Evolutionary conservation across 192 early-diverging fungal species (phyloP).

Genomic region (Gryganskiella cystojenkinii): DNA sequence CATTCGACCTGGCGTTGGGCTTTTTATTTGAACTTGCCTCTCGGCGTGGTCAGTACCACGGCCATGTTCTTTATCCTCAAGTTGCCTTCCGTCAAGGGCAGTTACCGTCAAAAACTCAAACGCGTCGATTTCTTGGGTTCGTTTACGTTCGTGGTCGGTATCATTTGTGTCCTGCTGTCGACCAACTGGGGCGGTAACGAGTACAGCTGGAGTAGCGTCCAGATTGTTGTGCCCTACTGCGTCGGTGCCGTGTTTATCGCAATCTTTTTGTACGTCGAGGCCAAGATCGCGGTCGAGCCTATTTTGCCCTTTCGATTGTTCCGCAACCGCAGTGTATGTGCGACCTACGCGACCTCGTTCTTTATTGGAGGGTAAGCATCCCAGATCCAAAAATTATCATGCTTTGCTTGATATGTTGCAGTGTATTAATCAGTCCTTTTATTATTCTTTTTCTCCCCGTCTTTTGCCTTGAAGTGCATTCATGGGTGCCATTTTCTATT

Average conservation of each 20-base stretch:
- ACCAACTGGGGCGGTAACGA: conserved; percentile 60
- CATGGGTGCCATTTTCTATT: conserved; percentile 70
- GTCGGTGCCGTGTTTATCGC: conserved; percentile 61
- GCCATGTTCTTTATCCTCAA: conserved; percentile 22
- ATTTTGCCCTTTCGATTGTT: conserved; percentile 76
- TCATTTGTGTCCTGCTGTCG: conserved; percentile 45
- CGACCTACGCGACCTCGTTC: conserved; percentile 67
- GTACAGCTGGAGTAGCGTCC: conserved; percentile 73
- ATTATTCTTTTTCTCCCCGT: conserved; percentile 28
- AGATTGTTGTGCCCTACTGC: conserved; percentile 62
- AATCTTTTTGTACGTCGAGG: conserved; percentile 72
- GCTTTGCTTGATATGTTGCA: conserved; percentile 52
- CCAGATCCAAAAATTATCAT: background rate
- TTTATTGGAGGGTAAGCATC: conserved; percentile 65
- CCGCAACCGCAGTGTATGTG: conserved; percentile 67
- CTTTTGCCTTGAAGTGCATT: too few species aligned
- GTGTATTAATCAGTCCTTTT: conserved; percentile 44
- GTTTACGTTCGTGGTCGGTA: conserved; percentile 31
- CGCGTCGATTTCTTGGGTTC: conserved; percentile 51
- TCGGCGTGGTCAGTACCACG: conserved; percentile 24
- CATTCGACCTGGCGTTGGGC: conserved; percentile 56
- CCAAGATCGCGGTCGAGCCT: conserved; percentile 71
- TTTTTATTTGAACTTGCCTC: conserved; percentile 48
- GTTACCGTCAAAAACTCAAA: conserved; percentile 22
- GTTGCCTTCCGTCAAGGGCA: conserved; percentile 26